Conservation (phyloP, 164 flowering plant genomes). For the Platanus orientalis region DNA sequence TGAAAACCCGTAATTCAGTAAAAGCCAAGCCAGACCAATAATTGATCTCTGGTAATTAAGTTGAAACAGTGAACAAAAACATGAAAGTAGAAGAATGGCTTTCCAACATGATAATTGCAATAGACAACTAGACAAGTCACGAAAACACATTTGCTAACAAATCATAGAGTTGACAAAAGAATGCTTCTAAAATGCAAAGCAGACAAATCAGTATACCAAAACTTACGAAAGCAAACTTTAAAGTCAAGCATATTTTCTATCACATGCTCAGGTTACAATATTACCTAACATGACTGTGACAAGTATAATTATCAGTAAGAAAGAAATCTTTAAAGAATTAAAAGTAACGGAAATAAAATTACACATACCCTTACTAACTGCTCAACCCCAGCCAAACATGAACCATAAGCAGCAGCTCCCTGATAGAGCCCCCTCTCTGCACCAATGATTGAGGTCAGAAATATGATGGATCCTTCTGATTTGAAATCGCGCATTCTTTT, state of each 20-base stretch:
- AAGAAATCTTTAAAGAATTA: not conserved
- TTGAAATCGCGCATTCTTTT: slow-evolving; percentile 57
- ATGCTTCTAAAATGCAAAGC: too few relatives aligned
- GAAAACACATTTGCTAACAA: too few relatives aligned
- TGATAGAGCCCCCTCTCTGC: slow-evolving; percentile 83
- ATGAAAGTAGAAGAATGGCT: not conserved
- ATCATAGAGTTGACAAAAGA: too few relatives aligned
- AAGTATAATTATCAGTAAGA: not conserved
- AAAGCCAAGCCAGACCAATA: not conserved
- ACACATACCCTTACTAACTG: slow-evolving; percentile 78
- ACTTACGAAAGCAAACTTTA: too few relatives aligned
- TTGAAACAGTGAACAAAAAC: not conserved
- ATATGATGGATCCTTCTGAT: slow-evolving; percentile 81
- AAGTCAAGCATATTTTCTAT: not conserved
- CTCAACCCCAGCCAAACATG: slow-evolving; percentile 68
- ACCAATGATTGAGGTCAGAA: slow-evolving; percentile 67
- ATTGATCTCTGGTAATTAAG: too few relatives aligned
- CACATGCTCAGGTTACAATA: not conserved
- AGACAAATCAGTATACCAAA: too few relatives aligned
- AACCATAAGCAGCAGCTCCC: slow-evolving; percentile 87
- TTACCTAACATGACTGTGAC: not conserved
- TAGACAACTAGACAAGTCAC: too few relatives aligned
- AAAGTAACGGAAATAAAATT: not conserved
- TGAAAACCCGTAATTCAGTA: not conserved
- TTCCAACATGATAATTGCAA: too few relatives aligned